Percentiles rank a stretch among this genome's conserved stretches.
These are phyloP conservation scores for Daedaleopsis nitida DNA, from an alignment of 768 basidiomycete species.

Conservation along the genomic window DNA sequence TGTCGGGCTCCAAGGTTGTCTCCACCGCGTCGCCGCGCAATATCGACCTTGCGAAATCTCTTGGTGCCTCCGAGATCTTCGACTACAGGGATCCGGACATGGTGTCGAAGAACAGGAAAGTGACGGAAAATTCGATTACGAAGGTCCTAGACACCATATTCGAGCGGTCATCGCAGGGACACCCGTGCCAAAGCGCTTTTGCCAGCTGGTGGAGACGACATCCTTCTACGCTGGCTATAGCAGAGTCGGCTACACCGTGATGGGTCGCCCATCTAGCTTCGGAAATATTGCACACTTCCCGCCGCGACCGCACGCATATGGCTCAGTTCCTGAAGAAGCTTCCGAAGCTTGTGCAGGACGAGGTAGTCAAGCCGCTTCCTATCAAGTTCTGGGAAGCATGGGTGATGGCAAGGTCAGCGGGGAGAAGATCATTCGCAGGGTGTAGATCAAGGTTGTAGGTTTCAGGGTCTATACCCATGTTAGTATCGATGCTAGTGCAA, in stretches of 20 bases:
- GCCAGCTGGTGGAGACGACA: conserved; percentile 3
- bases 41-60: conserved; percentile 36
- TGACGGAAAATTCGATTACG: conserved; percentile 8
- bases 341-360: conserved; percentile 16
- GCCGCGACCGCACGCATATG: conserved; percentile 16
- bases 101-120: conserved; percentile 18
- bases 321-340: conserved; percentile 17
- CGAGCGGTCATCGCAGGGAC: neutral
- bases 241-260: conserved; percentile 4
- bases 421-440: conserved; percentile 27
- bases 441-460: conserved; percentile 1
- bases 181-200: conserved; percentile 6
- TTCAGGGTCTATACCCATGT: too few species aligned
- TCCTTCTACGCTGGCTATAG: neutral
- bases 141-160: conserved; percentile 16
- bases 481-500: too few species aligned
- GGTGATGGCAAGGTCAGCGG: conserved; percentile 29
- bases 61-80: conserved; percentile 38
- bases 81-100: conserved; percentile 25
- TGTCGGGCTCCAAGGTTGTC: conserved; percentile 33
- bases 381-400: conserved; percentile 25
- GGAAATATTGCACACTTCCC: conserved; percentile 2
- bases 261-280: conserved; percentile 8
- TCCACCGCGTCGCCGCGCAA: conserved; percentile 36
- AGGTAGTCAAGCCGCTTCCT: conserved; percentile 23